These are phyloP conservation scores for Moringa oleifera DNA, from an alignment of 345 rosid genomes.

Conservation along the genomic window DNA sequence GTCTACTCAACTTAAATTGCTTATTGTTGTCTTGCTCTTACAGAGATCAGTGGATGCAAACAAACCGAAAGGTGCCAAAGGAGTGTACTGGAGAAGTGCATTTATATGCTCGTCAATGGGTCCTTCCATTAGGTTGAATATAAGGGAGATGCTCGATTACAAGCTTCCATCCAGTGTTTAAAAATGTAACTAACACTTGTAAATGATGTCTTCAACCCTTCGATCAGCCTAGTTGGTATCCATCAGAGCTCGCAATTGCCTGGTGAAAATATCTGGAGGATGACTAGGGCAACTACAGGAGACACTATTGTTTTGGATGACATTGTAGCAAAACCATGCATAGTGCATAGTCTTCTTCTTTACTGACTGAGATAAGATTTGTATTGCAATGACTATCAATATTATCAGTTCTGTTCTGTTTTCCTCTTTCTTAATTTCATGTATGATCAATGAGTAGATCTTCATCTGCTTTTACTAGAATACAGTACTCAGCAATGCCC, in stretches of 20 bases:
- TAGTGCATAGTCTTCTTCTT: slow-evolving; percentile 8
- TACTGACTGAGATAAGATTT: background rate
- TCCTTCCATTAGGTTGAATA: slow-evolving; percentile 79
- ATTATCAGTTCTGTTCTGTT: too few relatives aligned
- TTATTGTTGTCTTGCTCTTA: slow-evolving; percentile 7
- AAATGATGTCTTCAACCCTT: slow-evolving; percentile 22
- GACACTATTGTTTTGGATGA: slow-evolving; percentile 7
- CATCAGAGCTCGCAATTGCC: slow-evolving; percentile 9
- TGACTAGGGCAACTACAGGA: slow-evolving; percentile 7
- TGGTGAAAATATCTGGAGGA: slow-evolving; percentile 3
- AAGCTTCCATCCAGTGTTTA: slow-evolving; percentile 43
- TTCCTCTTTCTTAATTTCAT: too few relatives aligned
- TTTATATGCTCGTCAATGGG: slow-evolving; percentile 96
- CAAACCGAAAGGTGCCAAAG: slow-evolving; percentile 97
- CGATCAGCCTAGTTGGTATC: slow-evolving; percentile 8
- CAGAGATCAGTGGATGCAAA: slow-evolving; percentile 95
- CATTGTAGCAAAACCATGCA: slow-evolving; percentile 8
- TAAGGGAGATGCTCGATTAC: slow-evolving; percentile 86
- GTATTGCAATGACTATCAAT: slow-evolving; percentile 4
- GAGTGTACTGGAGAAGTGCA: slow-evolving; percentile 95
- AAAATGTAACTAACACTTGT: slow-evolving; percentile 23
- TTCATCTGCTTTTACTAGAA: too few relatives aligned
- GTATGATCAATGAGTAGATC: too few relatives aligned
- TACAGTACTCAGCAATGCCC: too few relatives aligned
- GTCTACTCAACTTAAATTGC: background rate